Evolutionary conservation across 2,329 filamentous ascomycete species (phyloP), one percentile per base, ranked within the genome.

Genomic region (Pyricularia sp.): DNA sequence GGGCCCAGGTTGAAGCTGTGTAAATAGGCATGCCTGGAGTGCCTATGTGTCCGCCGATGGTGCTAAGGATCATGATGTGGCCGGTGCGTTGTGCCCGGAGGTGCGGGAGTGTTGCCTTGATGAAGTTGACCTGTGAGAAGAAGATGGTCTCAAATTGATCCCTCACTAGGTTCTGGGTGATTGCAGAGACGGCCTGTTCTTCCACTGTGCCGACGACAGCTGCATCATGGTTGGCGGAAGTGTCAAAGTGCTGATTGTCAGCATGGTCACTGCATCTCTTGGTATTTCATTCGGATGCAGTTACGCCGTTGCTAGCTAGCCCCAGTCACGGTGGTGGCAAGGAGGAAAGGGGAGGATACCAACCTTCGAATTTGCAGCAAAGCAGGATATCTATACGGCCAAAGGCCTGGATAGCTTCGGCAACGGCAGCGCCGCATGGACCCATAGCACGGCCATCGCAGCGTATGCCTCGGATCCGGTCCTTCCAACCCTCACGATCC

Each of bases 141-240:
- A 96, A 97, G 71, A 96, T 91, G 68, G 87, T 87, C 75, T 97
- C 93, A 74, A 97, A 97, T 74, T 97, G 93, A 72, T 96, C 90
- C 67, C 90, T 86, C 44, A 96, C 88, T 22, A 97, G 83, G 66
- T 88, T 91, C 69, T 88, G 83, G 1, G 91, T 92, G 59, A 86
- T 4, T 83, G 82, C 28, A 57, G 82, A 88, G 33, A 90, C 88
- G 0, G 88, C 87, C 30, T 97, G 80, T 75, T 99, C 94, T 76
- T 97, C 94, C 8, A 97, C 89, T 0, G 91, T 90, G 55, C 93
- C 94, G 40, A 97, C 86, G 35, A 97, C 85, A 68, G 91, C 90
- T 92, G 66, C 55, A 26, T 76, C 22, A 24, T 35, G 33, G 26
- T 63, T 57, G 44, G 33, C 63, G 44, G 49, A 62, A 19, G 13